Evolutionary conservation across 495 filamentous ascomycete genomes (phyloP).

Genomic region (Pseudomonodictys pantanalensis): DNA sequence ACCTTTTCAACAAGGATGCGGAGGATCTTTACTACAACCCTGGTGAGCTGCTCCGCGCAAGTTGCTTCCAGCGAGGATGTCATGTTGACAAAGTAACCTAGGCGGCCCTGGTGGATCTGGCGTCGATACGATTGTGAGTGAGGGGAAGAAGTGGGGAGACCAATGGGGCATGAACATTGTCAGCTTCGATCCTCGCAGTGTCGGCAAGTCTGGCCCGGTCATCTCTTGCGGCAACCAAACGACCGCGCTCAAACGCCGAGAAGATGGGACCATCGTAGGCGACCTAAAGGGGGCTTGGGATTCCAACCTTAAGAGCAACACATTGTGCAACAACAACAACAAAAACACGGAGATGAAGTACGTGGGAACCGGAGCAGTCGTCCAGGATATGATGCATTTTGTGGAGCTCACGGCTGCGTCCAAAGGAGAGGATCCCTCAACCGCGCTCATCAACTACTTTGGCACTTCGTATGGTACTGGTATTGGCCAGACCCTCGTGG

Average conservation of each 20-base stretch:
- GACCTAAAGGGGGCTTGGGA: conserved; percentile 1
- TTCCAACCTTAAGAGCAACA: not conserved
- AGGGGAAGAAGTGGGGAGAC: not conserved
- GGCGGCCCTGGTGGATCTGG: conserved; percentile 6
- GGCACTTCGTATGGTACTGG: conserved; percentile 12
- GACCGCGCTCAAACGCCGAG: not conserved
- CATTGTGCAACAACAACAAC: not conserved
- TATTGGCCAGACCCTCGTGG: conserved; percentile 10
- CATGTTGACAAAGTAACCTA: not conserved
- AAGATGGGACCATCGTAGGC: not conserved
- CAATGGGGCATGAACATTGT: conserved; percentile 11
- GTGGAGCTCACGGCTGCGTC: not conserved
- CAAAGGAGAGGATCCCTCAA: conserved; percentile 1
- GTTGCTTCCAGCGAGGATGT: not conserved
- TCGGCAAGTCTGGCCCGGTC: not conserved
- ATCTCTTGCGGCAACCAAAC: not conserved
- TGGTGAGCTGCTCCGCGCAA: not conserved
- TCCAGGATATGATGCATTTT: conserved; percentile 13
- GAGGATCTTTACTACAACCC: conserved; percentile 10
- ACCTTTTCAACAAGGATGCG: not conserved
- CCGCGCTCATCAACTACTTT: conserved; percentile 6
- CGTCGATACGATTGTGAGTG: not conserved
- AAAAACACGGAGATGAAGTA: not conserved
- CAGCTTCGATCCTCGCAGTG: conserved; percentile 13
- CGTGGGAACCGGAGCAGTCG: conserved; percentile 3